Base-by-base conservation (phyloP, 352 stramenopile genomes). In the Phytophthora niederhauseri region DNA sequence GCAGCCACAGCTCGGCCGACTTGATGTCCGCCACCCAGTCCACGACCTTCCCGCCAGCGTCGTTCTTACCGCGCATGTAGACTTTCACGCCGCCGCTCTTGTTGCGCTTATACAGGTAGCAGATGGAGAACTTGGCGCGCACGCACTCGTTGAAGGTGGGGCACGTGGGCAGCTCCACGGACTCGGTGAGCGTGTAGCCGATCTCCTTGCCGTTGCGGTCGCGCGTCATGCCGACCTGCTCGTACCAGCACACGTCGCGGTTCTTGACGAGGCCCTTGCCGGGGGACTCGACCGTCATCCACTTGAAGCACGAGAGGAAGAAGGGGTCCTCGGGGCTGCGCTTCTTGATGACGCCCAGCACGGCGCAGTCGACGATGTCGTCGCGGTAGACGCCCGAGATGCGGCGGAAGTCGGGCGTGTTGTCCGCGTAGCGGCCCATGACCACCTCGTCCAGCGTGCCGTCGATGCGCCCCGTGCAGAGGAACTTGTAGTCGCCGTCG, bases 291-390 rank as follows among this genome's bases (percentile, higher is more conserved):
- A 92, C 84, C 6, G 82, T 91, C 82, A 91, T 91, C 85, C 85
- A 93, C 72, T 93, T 93, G 76, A 93, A 92, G 36, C 85, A 87
- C 7, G 83, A 84, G 58, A 86, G 89, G 64, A 86, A 92, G 64
- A 90, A 93, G 2, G 85, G 85, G 9, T 89, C 75, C 11, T 73
- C 57, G 0, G 64, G 53, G 20, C 78, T 85, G 58, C 81, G 75
- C 17, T 66, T 71, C 57, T 87, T 79, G 54, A 93, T 83, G 31
- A 86, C 80, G 57, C 87, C 82, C 12, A 93, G 69, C 34, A 93
- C 79, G 22, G 85, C 80, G 73, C 83, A 93, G 70, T 93, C 85
- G 24, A 93, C 82, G 45, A 92, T 78, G 70, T 93, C 85, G 19
- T 91, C 80, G 17, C 85, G 82, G 68, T 92, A 92, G 50, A 93